phyloP scores from a whole-genome alignment of 169 alveolate species.

The Plasmodium gonderi region DNA sequence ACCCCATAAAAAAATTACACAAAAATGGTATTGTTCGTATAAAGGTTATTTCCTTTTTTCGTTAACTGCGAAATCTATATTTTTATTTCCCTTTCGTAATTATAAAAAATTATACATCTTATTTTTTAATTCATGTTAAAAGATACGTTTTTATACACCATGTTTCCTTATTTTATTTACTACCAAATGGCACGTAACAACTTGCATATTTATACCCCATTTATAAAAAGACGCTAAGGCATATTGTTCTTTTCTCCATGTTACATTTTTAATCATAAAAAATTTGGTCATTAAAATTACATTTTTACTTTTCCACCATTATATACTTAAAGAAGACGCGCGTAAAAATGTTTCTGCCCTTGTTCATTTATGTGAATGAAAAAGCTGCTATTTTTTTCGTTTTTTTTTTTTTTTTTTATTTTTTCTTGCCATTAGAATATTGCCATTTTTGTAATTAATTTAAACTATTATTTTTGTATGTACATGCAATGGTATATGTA shows the following conservation, averaged over 20 bases:
- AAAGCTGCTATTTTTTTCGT: neutral
- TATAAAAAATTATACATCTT: neutral
- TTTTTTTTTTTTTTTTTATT: neutral
- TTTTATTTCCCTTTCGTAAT: neutral
- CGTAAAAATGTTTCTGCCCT: too few relatives aligned
- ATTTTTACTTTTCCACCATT: neutral
- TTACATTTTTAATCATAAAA: neutral
- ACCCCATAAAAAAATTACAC: neutral
- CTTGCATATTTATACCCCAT: neutral
- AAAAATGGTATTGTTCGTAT: neutral
- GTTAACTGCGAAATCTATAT: neutral
- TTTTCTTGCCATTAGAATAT: neutral
- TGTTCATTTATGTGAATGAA: neutral
- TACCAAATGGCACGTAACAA: neutral
- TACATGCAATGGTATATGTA: neutral
- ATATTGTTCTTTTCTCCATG: neutral
- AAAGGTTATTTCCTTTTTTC: neutral
- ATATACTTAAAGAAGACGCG: too few relatives aligned
- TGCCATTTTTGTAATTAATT: neutral
- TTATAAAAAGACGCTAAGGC: neutral
- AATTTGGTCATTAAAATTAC: neutral
- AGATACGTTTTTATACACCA: neutral
- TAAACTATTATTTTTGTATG: neutral
- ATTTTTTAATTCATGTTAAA: neutral
- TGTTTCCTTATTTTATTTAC: neutral